Percentiles rank a stretch among this genome's conserved stretches.
Conservation (phyloP, 495 filamentous ascomycete species). For the Neurospora sp. region DNA sequence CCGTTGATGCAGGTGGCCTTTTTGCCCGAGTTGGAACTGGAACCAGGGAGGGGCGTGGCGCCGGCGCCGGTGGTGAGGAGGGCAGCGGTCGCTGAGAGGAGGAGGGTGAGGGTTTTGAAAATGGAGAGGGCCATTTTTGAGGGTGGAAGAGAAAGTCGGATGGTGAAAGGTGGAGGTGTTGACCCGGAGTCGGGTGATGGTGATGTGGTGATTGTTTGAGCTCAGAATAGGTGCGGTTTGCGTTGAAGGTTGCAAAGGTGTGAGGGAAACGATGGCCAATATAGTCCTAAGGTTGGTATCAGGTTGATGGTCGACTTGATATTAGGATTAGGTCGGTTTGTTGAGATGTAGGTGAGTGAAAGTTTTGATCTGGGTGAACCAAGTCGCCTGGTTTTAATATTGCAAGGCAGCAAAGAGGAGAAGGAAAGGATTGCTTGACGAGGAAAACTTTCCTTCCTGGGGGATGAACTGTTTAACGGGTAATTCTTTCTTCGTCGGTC, state of each 20-base stretch:
- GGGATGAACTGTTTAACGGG: neutral
- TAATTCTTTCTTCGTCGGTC: neutral
- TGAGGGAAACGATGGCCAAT: neutral
- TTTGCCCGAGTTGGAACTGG: neutral
- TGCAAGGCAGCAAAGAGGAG: neutral
- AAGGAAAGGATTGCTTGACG: neutral
- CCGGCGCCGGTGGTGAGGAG: neutral
- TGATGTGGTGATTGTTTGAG: neutral
- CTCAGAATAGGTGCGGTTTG: neutral
- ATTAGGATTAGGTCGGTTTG: neutral
- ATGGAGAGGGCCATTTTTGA: neutral
- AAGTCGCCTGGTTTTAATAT: neutral
- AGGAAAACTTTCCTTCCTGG: neutral
- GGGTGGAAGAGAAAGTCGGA: neutral
- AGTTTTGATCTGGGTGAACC: too few species aligned
- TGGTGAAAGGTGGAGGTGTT: neutral
- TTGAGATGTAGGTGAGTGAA: neutral
- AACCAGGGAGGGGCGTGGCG: neutral
- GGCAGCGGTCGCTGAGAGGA: neutral
- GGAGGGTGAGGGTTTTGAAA: neutral
- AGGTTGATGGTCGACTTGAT: neutral
- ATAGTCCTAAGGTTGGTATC: neutral
- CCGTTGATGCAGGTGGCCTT: constrained; percentile 10
- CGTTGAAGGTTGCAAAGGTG: neutral
- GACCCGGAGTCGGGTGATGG: neutral